Evolutionary conservation across 768 basidiomycete genomes (phyloP).

Genomic region (Arthromyces matolae): DNA sequence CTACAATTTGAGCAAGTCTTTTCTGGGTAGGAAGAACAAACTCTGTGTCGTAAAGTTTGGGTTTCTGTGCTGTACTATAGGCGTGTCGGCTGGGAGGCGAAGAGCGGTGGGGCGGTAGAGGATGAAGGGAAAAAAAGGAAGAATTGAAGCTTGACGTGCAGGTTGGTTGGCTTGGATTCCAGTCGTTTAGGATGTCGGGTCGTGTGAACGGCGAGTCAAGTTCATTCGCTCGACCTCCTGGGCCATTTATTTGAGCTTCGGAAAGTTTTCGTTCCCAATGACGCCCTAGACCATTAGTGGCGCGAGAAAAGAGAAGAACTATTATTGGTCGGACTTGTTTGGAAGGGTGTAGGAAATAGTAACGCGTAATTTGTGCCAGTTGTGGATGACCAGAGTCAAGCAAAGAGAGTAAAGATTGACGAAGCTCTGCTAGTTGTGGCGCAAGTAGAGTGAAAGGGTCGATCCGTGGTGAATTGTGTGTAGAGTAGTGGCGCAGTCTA

Average conservation of each 20-base stretch:
- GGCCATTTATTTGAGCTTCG: conserved; percentile 48
- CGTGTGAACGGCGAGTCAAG: conserved; percentile 72
- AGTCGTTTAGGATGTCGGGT: conserved; percentile 80
- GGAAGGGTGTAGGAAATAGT: conserved; percentile 88
- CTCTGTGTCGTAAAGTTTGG: conserved; percentile 19
- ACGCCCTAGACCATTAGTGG: conserved; percentile 83
- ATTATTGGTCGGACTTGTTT: conserved; percentile 89
- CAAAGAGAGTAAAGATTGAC: conserved; percentile 64
- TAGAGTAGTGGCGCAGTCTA: conserved; percentile 8
- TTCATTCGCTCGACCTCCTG: conserved; percentile 48
- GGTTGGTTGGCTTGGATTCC: conserved; percentile 75
- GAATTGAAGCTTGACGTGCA: conserved; percentile 54
- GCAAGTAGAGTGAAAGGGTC: conserved; percentile 71
- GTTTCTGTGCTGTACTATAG: conserved; percentile 12
- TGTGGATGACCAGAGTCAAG: conserved; percentile 82
- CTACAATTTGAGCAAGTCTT: conserved; percentile 90
- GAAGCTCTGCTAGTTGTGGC: conserved; percentile 63
- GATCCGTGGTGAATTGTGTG: conserved; percentile 22
- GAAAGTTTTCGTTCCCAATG: conserved; percentile 55
- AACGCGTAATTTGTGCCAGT: conserved; percentile 80
- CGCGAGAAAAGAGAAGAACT: conserved; percentile 80
- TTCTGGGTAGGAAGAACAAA: conserved; percentile 76
- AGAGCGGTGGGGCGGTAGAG: conserved; percentile 21
- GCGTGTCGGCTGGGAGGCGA: conserved; percentile 26
- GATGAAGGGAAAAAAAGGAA: conserved; percentile 35